Evolutionary conservation across 371 early-diverging fungal species (phyloP), one percentile per base, ranked within the genome.

Genomic region (Apophysomyces variabilis): DNA sequence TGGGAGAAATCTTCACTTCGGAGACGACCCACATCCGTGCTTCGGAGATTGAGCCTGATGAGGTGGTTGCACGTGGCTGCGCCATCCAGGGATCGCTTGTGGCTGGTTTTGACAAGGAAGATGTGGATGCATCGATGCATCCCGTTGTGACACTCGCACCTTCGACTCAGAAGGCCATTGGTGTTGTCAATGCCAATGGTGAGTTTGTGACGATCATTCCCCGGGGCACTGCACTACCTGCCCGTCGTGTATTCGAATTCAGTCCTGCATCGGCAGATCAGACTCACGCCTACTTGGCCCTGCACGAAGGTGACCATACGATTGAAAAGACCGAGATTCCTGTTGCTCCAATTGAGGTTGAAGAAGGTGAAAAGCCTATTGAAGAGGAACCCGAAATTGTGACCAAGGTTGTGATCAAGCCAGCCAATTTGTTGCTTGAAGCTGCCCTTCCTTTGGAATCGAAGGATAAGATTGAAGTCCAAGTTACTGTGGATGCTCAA

Each of bases 1-100:
- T 99, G 36, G 86, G 86, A 14, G 83, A 81, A 26, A 87, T 93
- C 74, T 99, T 99, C 86, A 87, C 90, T 61, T 80, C 85, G 77
- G 90, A 94, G 73, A 80, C 90, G 57, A 92, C 96, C 73, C 83
- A 88, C 75, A 80, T 96, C 67, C 87, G 92, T 65, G 72, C 76
- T 56, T 57, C 35, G 69, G 89, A 90, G 16, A 78, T 86, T 36
- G 92, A 92, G 74, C 90, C 97, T 58, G 99, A 99, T 78, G 99
- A 99, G 82, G 95, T 96, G 61, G 94, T 99, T 67, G 94, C 99
- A 35, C 91, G 93, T 78, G 99, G 99, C 66, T 99, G 99, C 80
- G 99, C 99, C 43, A 93, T 95, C 67, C 99, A 99, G 86, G 97
- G 92, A 37, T 80, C 88, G 35, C 79, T 92, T 65, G 75, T 92